Evolutionary conservation across 1,284 basidiomycete genomes (phyloP), one percentile per base, ranked within the genome.

Genomic region (Phlebopus sp.): DNA sequence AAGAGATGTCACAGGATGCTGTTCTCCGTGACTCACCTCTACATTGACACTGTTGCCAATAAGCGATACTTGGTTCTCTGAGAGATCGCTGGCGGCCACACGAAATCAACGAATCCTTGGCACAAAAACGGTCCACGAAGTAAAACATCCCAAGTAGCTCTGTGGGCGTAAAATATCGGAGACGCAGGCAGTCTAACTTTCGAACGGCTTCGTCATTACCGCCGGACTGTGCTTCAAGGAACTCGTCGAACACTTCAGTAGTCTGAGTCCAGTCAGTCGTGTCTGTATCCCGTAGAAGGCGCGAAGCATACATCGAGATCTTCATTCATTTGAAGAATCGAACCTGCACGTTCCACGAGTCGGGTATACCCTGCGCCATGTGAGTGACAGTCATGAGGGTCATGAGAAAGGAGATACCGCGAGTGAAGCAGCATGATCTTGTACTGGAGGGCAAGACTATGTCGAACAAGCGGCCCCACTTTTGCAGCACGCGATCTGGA

Each of bases 31-130:
- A 27, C 60, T 49, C 37, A 89, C 86, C 46, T 71, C 71, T 3
- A 90, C 84, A 66, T 90, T 90, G 5, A 90, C 81, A 51, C 86
- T 89, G 60, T 90, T 90, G 18, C 88, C 88, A 51, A 90, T 82
- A 23, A 90, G 67, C 79, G 76, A 55, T 90, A 90, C 57, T 80
- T 81, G 8, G 81, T 79, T 63, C 85, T 89, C 1, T 57, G 73
- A 2, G 83, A 81, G 7, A 86, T 64, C 3, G 60, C 60, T 10
- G 63, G 56, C 3, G 86, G 86, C 86, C 86, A n/a, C 21, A 59
- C 46, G 56, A 87, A 85, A 7, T 43, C 40, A 3, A 51, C 37
- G n/a, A n/a, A n/a, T n/a, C n/a, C n/a, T n/a, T n/a, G n/a, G n/a
- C n/a, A n/a, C n/a, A n/a, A n/a, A n/a, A n/a, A n/a, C n/a, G n/a